A percentile compares a stretch with the other conserved stretches of the same genome.
Evolutionary conservation across 371 early-diverging fungal species (phyloP).

Genomic region (Coemansia sp.): DNA sequence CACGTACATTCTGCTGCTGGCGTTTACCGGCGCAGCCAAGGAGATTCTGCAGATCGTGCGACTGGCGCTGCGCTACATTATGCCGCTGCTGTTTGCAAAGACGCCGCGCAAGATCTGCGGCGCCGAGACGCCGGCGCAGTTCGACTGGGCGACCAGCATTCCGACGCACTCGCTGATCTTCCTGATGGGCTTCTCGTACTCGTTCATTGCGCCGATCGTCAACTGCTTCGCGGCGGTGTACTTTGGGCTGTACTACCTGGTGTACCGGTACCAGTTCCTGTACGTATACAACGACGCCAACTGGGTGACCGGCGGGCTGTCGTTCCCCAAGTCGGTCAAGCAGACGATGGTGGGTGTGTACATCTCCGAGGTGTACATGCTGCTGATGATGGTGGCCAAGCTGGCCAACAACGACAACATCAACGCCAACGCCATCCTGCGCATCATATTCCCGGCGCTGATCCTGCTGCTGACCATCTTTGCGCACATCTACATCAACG

Average conservation of each 20-base stretch:
- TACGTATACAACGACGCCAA: constrained; percentile 66
- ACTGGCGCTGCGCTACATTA: constrained; percentile 62
- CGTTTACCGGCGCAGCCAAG: constrained; percentile 64
- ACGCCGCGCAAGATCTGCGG: constrained; percentile 73
- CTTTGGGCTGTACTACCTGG: constrained; percentile 70
- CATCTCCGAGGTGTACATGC: constrained; percentile 67
- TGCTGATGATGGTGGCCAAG: constrained; percentile 67
- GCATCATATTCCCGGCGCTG: constrained; percentile 54
- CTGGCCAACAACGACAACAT: constrained; percentile 33
- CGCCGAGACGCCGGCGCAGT: constrained; percentile 52
- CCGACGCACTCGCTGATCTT: constrained; percentile 71
- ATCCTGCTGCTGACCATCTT: constrained; percentile 50
- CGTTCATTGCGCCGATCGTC: constrained; percentile 78
- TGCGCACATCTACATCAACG: constrained; percentile 59
- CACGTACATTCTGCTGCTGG: constrained; percentile 77
- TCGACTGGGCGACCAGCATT: constrained; percentile 53
- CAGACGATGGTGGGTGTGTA: constrained; percentile 70
- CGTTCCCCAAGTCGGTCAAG: constrained; percentile 66
- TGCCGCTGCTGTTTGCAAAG: constrained; percentile 61
- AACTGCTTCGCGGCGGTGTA: constrained; percentile 72
- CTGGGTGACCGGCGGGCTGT: constrained; percentile 67
- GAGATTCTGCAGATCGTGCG: constrained; percentile 69
- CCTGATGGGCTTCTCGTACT: constrained; percentile 70
- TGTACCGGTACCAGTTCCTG: constrained; percentile 78
- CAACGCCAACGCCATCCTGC: constrained; percentile 58